These are phyloP conservation scores for Rhizophora mangle DNA, from an alignment of 345 rosid species.

Conservation along the genomic window DNA sequence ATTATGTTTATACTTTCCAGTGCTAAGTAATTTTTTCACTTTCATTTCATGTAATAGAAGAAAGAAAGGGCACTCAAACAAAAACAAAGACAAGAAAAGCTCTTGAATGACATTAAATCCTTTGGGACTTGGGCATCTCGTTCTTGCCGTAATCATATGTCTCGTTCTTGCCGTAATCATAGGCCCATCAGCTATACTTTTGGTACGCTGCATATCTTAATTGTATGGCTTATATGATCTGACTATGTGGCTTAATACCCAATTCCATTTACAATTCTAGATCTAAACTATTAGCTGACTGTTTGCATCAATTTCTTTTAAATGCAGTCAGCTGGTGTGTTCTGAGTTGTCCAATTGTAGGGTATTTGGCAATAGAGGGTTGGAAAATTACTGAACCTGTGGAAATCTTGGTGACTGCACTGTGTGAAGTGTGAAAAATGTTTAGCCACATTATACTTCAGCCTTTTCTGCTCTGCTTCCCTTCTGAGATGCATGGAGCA, in stretches of 20 bases:
- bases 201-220: slow-evolving; percentile 42
- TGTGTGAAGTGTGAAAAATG: too few relatives aligned
- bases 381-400: too few relatives aligned
- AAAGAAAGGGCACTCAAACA: slow-evolving; percentile 60
- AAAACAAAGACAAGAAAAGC: slow-evolving; percentile 55
- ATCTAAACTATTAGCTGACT: not conserved
- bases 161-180: slow-evolving; percentile 67
- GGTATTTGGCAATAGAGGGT: too few relatives aligned
- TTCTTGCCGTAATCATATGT: slow-evolving; percentile 60
- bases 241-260: not conserved
- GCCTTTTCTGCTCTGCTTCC: too few relatives aligned
- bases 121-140: slow-evolving; percentile 41
- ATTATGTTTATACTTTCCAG: slow-evolving; percentile 5
- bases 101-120: slow-evolving; percentile 35
- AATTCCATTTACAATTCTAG: not conserved
- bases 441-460: too few relatives aligned
- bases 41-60: slow-evolving; percentile 40
- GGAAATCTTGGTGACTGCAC: too few relatives aligned
- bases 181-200: slow-evolving; percentile 60
- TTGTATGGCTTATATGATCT: slow-evolving; percentile 9
- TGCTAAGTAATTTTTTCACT: slow-evolving; percentile 4
- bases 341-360: too few relatives aligned
- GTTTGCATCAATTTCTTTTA: too few relatives aligned
- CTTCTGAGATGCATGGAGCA: too few relatives aligned
- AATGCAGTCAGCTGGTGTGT: too few relatives aligned